phyloP scores from a whole-genome alignment of 441 rosid species.

The Biscutella auriculata region DNA sequence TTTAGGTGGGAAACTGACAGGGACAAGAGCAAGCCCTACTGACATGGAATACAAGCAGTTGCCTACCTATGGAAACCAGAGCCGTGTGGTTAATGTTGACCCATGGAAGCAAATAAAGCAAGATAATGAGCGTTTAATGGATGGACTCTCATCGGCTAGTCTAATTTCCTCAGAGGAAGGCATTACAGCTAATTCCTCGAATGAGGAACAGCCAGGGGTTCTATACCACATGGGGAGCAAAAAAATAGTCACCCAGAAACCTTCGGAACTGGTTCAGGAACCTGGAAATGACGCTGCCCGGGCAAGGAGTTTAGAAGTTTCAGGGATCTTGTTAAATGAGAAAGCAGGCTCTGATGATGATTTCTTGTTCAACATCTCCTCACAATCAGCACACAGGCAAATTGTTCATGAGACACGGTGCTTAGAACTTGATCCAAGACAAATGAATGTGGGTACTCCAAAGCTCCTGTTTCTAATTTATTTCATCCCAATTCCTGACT shows the following conservation, averaged over 20 bases:
- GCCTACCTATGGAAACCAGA: constrained; percentile 17
- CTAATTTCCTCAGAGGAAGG: constrained; percentile 19
- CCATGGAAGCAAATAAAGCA: constrained; percentile 14
- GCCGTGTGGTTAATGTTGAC: constrained; percentile 17
- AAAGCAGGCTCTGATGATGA: constrained; percentile 16
- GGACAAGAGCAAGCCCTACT: constrained; percentile 10
- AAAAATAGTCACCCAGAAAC: not conserved
- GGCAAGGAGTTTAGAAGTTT: constrained; percentile 21
- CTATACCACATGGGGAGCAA: constrained; percentile 6
- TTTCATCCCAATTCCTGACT: not conserved
- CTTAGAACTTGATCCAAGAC: constrained; percentile 20
- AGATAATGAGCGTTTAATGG: constrained; percentile 13
- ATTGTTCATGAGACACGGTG: constrained; percentile 13
- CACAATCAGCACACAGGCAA: constrained; percentile 21
- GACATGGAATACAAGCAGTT: constrained; percentile 14
- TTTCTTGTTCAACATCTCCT: constrained; percentile 14
- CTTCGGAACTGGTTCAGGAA: constrained; percentile 18
- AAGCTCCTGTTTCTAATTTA: not conserved
- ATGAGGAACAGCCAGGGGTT: too few species aligned
- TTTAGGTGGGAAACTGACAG: constrained; percentile 23
- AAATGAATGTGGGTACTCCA: constrained; percentile 10
- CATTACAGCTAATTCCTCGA: constrained; percentile 6
- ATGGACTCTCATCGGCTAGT: constrained; percentile 16
- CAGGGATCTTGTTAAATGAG: constrained; percentile 18
- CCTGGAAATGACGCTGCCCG: constrained; percentile 13